Percentiles rank a stretch among this genome's conserved stretches.
Evolutionary conservation across 1,139 yeast genomes (phyloP).

Genomic region (Debaryomyces fabryi): DNA sequence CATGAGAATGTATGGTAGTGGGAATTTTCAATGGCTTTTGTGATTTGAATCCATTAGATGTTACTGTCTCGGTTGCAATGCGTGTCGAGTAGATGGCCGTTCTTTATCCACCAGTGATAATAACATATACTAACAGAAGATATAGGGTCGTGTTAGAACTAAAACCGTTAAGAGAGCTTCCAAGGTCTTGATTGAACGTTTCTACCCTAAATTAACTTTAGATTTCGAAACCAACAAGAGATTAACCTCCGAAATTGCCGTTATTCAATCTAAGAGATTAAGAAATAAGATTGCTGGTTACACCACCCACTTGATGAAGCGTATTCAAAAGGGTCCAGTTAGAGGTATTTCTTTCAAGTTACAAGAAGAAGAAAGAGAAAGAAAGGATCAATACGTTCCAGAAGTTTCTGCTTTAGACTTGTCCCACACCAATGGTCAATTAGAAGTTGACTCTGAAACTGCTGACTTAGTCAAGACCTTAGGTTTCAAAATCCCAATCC

Average conservation of each 20-base stretch:
- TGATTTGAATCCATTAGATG: neutral
- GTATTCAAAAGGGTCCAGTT: conserved; percentile 99
- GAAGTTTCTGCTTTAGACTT: conserved; percentile 99
- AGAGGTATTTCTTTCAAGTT: conserved; percentile 99
- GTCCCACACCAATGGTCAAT: conserved; percentile 93
- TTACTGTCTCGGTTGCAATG: neutral
- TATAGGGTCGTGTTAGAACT: conserved; percentile 97
- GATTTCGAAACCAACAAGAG: conserved; percentile 99
- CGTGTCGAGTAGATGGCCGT: neutral
- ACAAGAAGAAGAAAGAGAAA: conserved; percentile 99
- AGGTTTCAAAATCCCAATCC: conserved; percentile 95
- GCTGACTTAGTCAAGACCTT: conserved; percentile 94
- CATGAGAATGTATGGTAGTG: neutral
- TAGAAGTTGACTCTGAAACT: conserved; percentile 98
- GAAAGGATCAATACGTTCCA: conserved; percentile 99
- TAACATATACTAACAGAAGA: conserved; percentile 31
- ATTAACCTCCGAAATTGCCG: conserved; percentile 97
- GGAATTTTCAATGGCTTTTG: neutral
- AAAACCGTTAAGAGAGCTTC: conserved; percentile 99
- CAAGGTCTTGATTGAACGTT: conserved; percentile 98
- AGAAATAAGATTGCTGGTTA: conserved; percentile 99
- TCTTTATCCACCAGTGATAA: neutral
- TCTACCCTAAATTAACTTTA: conserved; percentile 99
- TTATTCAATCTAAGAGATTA: conserved; percentile 99
- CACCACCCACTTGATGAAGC: conserved; percentile 99